Evolutionary conservation across 257 asterid genomes (phyloP).

Genomic region (Coffea canephora): DNA sequence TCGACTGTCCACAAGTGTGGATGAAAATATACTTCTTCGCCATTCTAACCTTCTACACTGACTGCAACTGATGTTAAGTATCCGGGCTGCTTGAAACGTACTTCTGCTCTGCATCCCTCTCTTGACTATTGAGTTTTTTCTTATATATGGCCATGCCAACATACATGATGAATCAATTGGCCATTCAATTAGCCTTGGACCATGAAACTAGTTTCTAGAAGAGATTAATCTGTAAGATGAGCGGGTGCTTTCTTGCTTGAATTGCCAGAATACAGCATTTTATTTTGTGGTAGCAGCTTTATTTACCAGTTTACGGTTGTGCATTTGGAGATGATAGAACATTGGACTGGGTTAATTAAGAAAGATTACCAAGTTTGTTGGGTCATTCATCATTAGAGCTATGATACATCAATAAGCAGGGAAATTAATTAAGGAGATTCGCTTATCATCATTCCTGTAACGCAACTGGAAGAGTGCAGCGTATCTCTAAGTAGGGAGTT

Average conservation of each 20-base stretch:
- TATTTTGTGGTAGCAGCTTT: neutral
- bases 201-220: neutral
- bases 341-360: neutral
- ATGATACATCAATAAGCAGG: neutral
- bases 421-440: neutral
- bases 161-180: neutral
- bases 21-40: conserved; percentile 3
- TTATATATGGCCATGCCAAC: neutral
- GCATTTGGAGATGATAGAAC: neutral
- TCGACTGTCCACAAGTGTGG: neutral
- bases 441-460: conserved; percentile 3
- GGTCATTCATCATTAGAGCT: neutral
- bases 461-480: neutral
- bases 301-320: neutral
- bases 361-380: neutral
- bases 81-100: conserved; percentile 29
- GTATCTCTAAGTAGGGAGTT: neutral
- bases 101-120: conserved; percentile 30
- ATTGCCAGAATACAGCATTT: too few species aligned
- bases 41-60: conserved; percentile 12
- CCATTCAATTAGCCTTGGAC: neutral
- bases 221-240: neutral
- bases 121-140: neutral
- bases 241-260: neutral
- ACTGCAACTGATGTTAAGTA: conserved; percentile 19